Percentiles rank a stretch among this genome's conserved stretches.
Evolutionary conservation across 1,139 yeast species (phyloP).

Genomic region (Suhomyces bokatorum): DNA sequence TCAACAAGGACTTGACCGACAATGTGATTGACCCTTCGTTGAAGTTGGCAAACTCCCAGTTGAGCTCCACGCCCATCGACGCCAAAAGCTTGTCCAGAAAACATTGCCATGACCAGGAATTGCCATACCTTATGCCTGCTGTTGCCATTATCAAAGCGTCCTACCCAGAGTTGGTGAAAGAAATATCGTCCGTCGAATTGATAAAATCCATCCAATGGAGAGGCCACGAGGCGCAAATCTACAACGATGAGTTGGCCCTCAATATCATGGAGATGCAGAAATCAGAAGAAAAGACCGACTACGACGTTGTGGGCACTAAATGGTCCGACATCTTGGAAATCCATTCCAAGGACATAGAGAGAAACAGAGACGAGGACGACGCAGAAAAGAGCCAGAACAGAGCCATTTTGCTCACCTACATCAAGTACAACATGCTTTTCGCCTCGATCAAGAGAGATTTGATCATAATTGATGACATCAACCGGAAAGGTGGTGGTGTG

Average conservation of each 20-base stretch:
- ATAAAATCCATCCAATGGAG: slow-evolving; percentile 62
- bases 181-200: slow-evolving; percentile 30
- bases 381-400: slow-evolving; percentile 64
- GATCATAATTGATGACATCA: slow-evolving; percentile 43
- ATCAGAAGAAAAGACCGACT: slow-evolving; percentile 23
- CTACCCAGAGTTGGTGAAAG: slow-evolving; percentile 46
- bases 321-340: slow-evolving; percentile 43
- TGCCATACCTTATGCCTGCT: slow-evolving; percentile 38
- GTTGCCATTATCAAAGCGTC: slow-evolving; percentile 38
- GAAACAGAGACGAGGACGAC: slow-evolving; percentile 46
- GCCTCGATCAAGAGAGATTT: slow-evolving; percentile 74
- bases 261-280: slow-evolving; percentile 45
- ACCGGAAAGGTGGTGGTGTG: too few species aligned
- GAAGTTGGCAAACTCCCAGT: slow-evolving; percentile 55
- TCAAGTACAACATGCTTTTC: slow-evolving; percentile 66
- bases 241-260: slow-evolving; percentile 73
- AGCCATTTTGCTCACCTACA: slow-evolving; percentile 72
- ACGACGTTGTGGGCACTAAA: slow-evolving; percentile 33
- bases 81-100: slow-evolving; percentile 49
- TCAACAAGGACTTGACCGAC: slow-evolving; percentile 58
- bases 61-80: slow-evolving; percentile 35
- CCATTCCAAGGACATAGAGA: slow-evolving; percentile 23
- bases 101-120: slow-evolving; percentile 35
- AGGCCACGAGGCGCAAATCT: slow-evolving; percentile 64
- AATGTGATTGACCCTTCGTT: slow-evolving; percentile 70